A percentile compares a stretch with the other conserved stretches of the same genome.
phyloP scores from a whole-genome alignment of 441 rosid species.

The Jatropha multifida region DNA sequence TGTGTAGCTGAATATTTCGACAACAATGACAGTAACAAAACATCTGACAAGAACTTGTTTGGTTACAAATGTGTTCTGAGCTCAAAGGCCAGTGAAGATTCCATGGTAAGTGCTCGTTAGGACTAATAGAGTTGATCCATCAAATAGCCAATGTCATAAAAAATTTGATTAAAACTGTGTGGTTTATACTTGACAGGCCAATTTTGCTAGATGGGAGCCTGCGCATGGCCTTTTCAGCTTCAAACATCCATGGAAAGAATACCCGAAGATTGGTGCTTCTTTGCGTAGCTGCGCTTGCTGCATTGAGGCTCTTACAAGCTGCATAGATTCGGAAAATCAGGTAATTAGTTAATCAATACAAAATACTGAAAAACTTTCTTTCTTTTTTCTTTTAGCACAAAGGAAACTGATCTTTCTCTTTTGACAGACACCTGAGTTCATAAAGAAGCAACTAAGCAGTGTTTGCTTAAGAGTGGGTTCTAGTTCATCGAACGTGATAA shows the following conservation, averaged over 20 bases:
- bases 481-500: slow-evolving; percentile 32
- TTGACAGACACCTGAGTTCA: slow-evolving; percentile 34
- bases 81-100: slow-evolving; percentile 65
- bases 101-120: slow-evolving; percentile 44
- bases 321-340: slow-evolving; percentile 47
- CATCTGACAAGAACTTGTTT: slow-evolving; percentile 28
- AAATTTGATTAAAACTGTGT: neutral
- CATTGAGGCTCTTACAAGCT: slow-evolving; percentile 50
- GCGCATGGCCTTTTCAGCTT: slow-evolving; percentile 69
- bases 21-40: slow-evolving; percentile 15
- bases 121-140: neutral
- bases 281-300: slow-evolving; percentile 46
- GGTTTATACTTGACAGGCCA: slow-evolving; percentile 41
- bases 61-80: slow-evolving; percentile 59
- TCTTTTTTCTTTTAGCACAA: too few species aligned
- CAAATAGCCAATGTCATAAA: too few species aligned
- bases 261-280: slow-evolving; percentile 50
- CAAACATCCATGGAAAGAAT: slow-evolving; percentile 77
- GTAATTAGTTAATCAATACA: slow-evolving; percentile 20
- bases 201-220: slow-evolving; percentile 85
- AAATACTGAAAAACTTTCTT: neutral
- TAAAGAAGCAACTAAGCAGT: slow-evolving; percentile 36
- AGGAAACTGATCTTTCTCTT: too few species aligned
- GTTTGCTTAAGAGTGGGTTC: slow-evolving; percentile 37
- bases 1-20: slow-evolving; percentile 38